These are phyloP conservation scores for Leccinum truebloodii DNA, from an alignment of 768 basidiomycete species.

Conservation along the genomic window DNA sequence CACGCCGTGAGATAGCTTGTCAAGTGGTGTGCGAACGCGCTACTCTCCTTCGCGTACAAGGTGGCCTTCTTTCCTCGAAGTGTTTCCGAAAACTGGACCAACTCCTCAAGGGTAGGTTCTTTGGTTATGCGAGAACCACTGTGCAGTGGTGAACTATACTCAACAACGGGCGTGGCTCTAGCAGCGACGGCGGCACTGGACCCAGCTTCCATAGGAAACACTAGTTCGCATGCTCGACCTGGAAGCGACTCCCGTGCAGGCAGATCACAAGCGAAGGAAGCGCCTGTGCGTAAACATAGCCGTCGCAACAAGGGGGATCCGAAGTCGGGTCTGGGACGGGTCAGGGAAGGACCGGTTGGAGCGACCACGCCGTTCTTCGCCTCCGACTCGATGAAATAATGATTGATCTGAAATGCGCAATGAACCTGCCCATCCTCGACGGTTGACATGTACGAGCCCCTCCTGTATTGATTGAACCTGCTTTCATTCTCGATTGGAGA, in stretches of 20 bases:
- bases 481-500: slow-evolving; percentile 27
- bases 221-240: slow-evolving; percentile 66
- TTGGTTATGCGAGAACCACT: slow-evolving; percentile 51
- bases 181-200: slow-evolving; percentile 45
- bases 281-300: slow-evolving; percentile 60
- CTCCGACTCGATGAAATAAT: slow-evolving; percentile 40
- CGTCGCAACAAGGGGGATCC: slow-evolving; percentile 57
- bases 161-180: slow-evolving; percentile 40
- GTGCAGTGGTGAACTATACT: slow-evolving; percentile 50
- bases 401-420: slow-evolving; percentile 60
- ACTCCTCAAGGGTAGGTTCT: slow-evolving; percentile 81
- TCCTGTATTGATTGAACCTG: slow-evolving; percentile 23
- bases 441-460: slow-evolving; percentile 27
- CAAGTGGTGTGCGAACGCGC: slow-evolving; percentile 88
- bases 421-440: slow-evolving; percentile 43
- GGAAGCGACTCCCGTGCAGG: slow-evolving; percentile 42
- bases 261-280: slow-evolving; percentile 39
- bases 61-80: slow-evolving; percentile 82
- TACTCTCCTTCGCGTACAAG: slow-evolving; percentile 83
- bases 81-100: slow-evolving; percentile 76
- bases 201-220: slow-evolving; percentile 63
- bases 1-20: slow-evolving; percentile 92
- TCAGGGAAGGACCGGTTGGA: slow-evolving; percentile 12
- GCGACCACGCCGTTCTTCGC: slow-evolving; percentile 10
- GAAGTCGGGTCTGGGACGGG: slow-evolving; percentile 43